Percentiles rank a stretch among this genome's conserved stretches.
These are phyloP conservation scores for Globisporangium orthogonon DNA, from an alignment of 352 stramenopile species.

Conservation along the genomic window DNA sequence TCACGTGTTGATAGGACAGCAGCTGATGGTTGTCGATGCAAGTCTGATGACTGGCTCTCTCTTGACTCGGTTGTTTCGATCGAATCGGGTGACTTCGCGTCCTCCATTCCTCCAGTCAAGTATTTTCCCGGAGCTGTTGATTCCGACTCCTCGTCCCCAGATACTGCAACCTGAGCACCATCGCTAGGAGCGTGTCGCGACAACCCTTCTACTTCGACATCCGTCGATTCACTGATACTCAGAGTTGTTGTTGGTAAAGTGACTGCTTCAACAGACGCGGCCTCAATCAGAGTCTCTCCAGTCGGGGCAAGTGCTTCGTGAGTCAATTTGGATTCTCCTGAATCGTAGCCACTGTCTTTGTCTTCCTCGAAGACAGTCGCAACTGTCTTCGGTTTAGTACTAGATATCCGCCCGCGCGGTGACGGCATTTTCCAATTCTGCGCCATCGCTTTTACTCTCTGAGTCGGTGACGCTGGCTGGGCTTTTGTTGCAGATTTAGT, in stretches of 20 bases:
- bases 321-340: neutral
- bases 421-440: constrained; percentile 18
- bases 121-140: neutral
- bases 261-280: too few relatives aligned
- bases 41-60: neutral
- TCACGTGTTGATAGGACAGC: neutral
- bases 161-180: neutral
- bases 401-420: neutral
- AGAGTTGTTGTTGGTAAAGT: too few relatives aligned
- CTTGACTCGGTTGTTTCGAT: neutral
- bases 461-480: constrained; percentile 9
- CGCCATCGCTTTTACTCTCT: constrained; percentile 18
- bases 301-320: neutral
- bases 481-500: neutral
- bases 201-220: too few relatives aligned
- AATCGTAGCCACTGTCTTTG: neutral
- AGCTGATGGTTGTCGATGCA: neutral
- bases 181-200: too few relatives aligned
- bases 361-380: constrained; percentile 2
- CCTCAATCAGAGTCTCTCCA: too few relatives aligned
- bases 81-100: neutral
- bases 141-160: neutral
- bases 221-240: too few relatives aligned
- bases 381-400: neutral
- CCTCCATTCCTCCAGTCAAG: neutral